Percentiles rank a stretch among this genome's conserved stretches.
Evolutionary conservation across 345 rosid genomes (phyloP).

Genomic region (Brassica rapa): DNA sequence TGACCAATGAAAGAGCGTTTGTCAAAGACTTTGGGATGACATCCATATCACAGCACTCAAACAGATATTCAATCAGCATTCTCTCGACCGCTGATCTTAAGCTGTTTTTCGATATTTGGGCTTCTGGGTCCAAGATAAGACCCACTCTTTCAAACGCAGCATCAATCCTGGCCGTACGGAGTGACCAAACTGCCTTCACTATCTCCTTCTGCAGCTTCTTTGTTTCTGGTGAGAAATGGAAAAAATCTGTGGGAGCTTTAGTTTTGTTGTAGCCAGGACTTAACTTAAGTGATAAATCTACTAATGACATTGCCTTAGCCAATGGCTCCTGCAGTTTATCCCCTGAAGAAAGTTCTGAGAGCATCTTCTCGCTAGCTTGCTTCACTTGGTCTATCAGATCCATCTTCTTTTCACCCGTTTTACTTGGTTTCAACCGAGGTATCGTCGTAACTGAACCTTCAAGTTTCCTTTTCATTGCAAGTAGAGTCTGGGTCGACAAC

Average conservation of each 20-base stretch:
- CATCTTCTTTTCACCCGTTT: not conserved
- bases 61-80: constrained; percentile 65
- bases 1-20: constrained; percentile 65
- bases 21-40: constrained; percentile 58
- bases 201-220: constrained; percentile 65
- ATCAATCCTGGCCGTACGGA: constrained; percentile 46
- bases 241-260: constrained; percentile 40
- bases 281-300: constrained; percentile 57
- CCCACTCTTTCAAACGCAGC: constrained; percentile 64
- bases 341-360: constrained; percentile 51
- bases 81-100: constrained; percentile 59
- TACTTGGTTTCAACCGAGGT: constrained; percentile 38
- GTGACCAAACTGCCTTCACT: constrained; percentile 64
- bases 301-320: constrained; percentile 73
- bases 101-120: constrained; percentile 45
- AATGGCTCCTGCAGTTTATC: constrained; percentile 57
- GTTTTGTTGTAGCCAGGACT: constrained; percentile 43
- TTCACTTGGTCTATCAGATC: constrained; percentile 48
- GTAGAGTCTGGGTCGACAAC: constrained; percentile 53
- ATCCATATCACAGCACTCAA: constrained; percentile 69
- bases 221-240: constrained; percentile 54
- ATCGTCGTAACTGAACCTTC: constrained; percentile 41
- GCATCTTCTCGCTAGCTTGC: constrained; percentile 53
- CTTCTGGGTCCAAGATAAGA: constrained; percentile 55
- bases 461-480: constrained; percentile 77